Evolutionary conservation across 176 grass and related monocot genomes (phyloP).

Genomic region (Tillandsia fasciculata): DNA sequence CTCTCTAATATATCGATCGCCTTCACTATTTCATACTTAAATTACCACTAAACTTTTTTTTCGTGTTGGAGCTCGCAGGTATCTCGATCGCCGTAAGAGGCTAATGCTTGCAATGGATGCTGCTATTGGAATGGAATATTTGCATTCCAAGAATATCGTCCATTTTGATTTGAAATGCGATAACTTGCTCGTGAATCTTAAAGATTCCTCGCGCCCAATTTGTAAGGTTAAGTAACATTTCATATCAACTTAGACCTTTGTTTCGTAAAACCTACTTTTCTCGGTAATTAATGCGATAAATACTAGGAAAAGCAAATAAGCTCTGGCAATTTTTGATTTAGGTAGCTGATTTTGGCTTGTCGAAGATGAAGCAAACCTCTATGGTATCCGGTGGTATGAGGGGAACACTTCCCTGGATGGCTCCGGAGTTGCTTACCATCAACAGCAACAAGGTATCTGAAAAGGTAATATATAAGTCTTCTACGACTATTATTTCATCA

Average conservation of each 20-base stretch:
- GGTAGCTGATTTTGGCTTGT: constrained; percentile 94
- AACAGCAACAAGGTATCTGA: constrained; percentile 61
- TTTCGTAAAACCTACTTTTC: neutral
- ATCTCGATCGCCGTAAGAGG: constrained; percentile 57
- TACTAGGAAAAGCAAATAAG: neutral
- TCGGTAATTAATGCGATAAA: neutral
- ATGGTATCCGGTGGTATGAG: constrained; percentile 94
- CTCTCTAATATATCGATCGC: neutral
- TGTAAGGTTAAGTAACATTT: constrained; percentile 58
- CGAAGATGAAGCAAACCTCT: constrained; percentile 85
- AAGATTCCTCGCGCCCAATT: constrained; percentile 69
- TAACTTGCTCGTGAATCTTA: constrained; percentile 90
- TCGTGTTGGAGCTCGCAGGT: constrained; percentile 16
- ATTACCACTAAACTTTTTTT: neutral
- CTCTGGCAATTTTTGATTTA: constrained; percentile 4
- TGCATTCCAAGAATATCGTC: constrained; percentile 79
- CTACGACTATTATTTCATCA: neutral
- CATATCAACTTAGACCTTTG: neutral
- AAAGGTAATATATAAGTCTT: constrained; percentile 47
- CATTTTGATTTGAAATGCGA: constrained; percentile 99
- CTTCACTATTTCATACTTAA: neutral
- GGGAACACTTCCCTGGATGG: constrained; percentile 99
- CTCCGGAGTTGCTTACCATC: constrained; percentile 65
- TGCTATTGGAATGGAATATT: constrained; percentile 93
- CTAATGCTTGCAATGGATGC: constrained; percentile 84